These are phyloP conservation scores for Cinchona pubescens DNA, from an alignment of 257 asterid genomes.

Conservation along the genomic window DNA sequence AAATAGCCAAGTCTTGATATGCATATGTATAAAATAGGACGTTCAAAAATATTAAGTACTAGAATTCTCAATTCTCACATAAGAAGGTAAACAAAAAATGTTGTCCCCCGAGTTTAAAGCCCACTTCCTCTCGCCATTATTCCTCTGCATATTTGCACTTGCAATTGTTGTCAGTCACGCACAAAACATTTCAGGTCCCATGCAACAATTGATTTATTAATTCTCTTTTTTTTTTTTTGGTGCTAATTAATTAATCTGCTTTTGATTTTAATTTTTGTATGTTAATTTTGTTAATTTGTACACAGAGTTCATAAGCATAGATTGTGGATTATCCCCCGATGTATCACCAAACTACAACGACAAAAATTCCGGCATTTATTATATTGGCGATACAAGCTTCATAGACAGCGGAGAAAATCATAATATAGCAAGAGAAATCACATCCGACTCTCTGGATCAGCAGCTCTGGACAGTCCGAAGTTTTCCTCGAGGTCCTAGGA, in stretches of 20 bases:
- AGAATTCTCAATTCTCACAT: neutral
- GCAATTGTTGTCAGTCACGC: neutral
- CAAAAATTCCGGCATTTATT: constrained; percentile 10
- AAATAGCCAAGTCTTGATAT: too few species aligned
- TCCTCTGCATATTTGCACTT: constrained; percentile 2
- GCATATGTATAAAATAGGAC: too few species aligned
- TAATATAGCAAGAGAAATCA: constrained; percentile 6
- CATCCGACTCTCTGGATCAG: neutral
- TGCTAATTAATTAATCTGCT: too few species aligned
- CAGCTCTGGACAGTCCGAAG: constrained; percentile 27
- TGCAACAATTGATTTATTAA: neutral
- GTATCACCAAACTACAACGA: constrained; percentile 13
- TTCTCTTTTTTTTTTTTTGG: too few species aligned
- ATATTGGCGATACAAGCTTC: constrained; percentile 20
- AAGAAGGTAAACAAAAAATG: neutral
- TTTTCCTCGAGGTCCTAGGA: constrained; percentile 28
- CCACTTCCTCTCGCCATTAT: too few species aligned
- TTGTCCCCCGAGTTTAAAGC: too few species aligned
- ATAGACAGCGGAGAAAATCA: constrained; percentile 22
- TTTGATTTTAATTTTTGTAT: too few species aligned
- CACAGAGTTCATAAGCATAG: constrained; percentile 46
- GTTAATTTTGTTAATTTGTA: neutral
- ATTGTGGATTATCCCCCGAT: constrained; percentile 37
- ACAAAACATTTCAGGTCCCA: neutral
- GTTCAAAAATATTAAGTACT: neutral